Base-by-base conservation (phyloP, 2,329 filamentous ascomycete genomes). In the Nannizzia gypsea region DNA sequence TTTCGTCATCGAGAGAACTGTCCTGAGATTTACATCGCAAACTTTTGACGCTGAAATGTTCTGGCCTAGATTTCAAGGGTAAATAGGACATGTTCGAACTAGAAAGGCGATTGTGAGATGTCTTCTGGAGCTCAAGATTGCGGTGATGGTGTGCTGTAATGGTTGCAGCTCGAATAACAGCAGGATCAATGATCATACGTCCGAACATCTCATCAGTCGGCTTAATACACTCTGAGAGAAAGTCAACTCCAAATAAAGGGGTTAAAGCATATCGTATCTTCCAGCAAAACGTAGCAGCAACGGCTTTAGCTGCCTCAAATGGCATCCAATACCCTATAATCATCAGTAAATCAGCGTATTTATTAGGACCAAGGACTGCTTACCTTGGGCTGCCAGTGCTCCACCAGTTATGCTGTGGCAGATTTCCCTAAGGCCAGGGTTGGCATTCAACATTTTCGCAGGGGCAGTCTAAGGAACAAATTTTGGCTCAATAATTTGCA, bases 371-470 rank as follows among this genome's bases (percentile, higher is more conserved):
- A 20, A 24, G 22, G 4, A 50, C 6, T 36, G 22, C 44, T 56
- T 77, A 90, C 89, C 91, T 84, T 99, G 93, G 58, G 91, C 92
- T 62, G 84, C 84, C 60, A 97, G 85, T 31, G 90, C 86, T 5
- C 93, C 93, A 26, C 93, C 93, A 0, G 93, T 99, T 70, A 97
- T 95, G 72, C 90, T 96, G 71, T 95, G 88, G 28, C 88, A 90
- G 63, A 97, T 88, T n/a, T 93, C 87, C 65, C 86, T 85, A 36
- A 99, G 82, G 4, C 92, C 91, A 0, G 84, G 83, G 66, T 96
- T 97, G 61, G 81, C 74, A 64, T 82, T 83, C 50, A 91, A 76
- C 76, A 93, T 90, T 73, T 92, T 95, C 6, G 87, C 89, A 1
- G 92, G 91, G 20, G 86, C 87, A 1, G 92, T 96, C 92, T 96